These are phyloP conservation scores for Rosa rugosa DNA, from an alignment of 306 rosid species.

Conservation along the genomic window DNA sequence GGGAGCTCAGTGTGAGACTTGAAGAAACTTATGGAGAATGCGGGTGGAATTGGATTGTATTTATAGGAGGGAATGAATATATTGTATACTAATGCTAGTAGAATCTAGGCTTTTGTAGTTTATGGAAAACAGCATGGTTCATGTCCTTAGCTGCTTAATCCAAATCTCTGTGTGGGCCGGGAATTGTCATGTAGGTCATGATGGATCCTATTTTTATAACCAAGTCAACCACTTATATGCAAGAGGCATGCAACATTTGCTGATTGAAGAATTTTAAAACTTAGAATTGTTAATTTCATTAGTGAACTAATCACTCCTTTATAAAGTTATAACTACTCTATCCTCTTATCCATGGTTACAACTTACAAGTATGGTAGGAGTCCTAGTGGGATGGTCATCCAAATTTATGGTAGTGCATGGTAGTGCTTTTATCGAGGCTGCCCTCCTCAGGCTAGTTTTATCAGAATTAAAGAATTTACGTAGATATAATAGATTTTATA, in stretches of 20 bases:
- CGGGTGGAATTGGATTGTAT: slow-evolving; percentile 21
- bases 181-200: neutral
- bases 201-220: neutral
- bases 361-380: no score
- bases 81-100: neutral
- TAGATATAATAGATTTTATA: no score
- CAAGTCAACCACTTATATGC: slow-evolving; percentile 20
- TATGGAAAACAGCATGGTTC: slow-evolving; percentile 35
- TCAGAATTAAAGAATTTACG: no score
- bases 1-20: neutral
- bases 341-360: neutral
- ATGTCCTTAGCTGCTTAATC: slow-evolving; percentile 4
- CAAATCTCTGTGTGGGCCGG: neutral
- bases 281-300: no score
- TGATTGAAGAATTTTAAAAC: neutral
- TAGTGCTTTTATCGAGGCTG: neutral
- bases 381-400: no score
- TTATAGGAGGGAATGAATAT: slow-evolving; percentile 36
- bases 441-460: no score
- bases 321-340: neutral
- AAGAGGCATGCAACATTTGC: slow-evolving; percentile 28
- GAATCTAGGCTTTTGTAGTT: slow-evolving; percentile 3
- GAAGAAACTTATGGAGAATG: slow-evolving; percentile 10
- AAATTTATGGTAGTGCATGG: neutral
- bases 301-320: neutral